These are phyloP conservation scores for Phaeosphaeria sp. DNA, from an alignment of 2,329 filamentous ascomycete species.

Conservation along the genomic window DNA sequence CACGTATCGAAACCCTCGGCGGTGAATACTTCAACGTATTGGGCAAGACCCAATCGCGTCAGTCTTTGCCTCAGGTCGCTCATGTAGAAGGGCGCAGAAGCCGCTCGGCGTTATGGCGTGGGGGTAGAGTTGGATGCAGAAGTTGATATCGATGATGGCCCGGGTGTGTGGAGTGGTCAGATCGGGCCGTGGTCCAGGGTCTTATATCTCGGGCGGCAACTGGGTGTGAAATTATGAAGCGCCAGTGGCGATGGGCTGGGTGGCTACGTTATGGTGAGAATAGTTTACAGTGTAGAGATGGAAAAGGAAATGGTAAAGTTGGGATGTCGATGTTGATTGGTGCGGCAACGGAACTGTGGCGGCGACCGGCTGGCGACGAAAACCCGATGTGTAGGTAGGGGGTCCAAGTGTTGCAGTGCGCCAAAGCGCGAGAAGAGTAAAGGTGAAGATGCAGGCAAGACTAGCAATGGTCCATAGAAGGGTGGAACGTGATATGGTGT, in stretches of 20 bases:
- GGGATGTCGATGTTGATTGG: conserved; percentile 32
- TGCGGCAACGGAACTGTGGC: conserved; percentile 27
- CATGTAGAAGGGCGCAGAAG: conserved; percentile 55
- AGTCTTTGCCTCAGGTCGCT: conserved; percentile 71
- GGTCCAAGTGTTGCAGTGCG: conserved; percentile 50
- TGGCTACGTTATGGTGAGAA: conserved; percentile 18
- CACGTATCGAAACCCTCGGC: conserved; percentile 85
- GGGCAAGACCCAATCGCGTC: conserved; percentile 77
- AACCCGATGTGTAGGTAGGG: conserved; percentile 28
- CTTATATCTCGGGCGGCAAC: conserved; percentile 64
- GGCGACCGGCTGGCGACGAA: conserved; percentile 32
- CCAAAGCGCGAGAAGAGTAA: conserved; percentile 49
- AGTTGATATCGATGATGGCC: conserved; percentile 10
- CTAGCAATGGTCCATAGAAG: conserved; percentile 40
- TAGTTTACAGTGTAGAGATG: conserved; percentile 32
- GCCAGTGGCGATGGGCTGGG: conserved; percentile 25
- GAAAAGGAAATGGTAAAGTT: conserved; percentile 40
- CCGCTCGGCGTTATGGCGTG: conserved; percentile 4
- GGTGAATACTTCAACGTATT: conserved; percentile 76
- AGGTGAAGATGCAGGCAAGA: conserved; percentile 22
- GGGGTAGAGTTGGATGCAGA: not conserved
- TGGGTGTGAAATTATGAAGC: conserved; percentile 51
- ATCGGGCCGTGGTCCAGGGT: conserved; percentile 56
- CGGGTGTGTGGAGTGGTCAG: conserved; percentile 9
- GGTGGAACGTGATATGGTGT: conserved; percentile 23